Percentiles rank a stretch among this genome's conserved stretches.
phyloP scores from a whole-genome alignment of 2,329 filamentous ascomycete genomes.

The Annulohypoxylon truncatum region DNA sequence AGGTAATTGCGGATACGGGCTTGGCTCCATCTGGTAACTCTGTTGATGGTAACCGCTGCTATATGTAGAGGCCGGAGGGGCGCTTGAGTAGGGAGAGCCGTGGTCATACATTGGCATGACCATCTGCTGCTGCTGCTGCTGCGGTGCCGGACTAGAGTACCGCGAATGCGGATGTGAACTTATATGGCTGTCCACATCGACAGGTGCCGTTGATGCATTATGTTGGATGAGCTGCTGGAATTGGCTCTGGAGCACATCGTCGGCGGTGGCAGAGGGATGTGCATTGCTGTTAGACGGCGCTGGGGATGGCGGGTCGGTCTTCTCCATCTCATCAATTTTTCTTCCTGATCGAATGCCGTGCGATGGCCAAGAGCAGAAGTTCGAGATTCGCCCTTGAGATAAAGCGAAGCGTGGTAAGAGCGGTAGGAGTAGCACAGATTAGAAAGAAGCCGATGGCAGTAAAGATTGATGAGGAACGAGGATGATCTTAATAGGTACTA shows the following conservation, averaged over 20 bases:
- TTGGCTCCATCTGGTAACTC: conserved; percentile 43
- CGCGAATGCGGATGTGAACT: conserved; percentile 53
- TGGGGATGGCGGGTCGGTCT: conserved; percentile 57
- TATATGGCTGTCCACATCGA: conserved; percentile 48
- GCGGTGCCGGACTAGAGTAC: conserved; percentile 55
- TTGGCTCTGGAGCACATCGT: conserved; percentile 55
- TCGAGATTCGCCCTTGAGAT: not conserved
- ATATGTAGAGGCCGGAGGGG: conserved; percentile 36
- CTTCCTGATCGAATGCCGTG: not conserved
- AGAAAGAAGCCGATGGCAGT: not conserved
- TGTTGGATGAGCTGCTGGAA: conserved; percentile 59
- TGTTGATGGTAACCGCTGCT: conserved; percentile 42
- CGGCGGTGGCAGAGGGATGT: conserved; percentile 44
- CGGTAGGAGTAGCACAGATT: conserved; percentile 9
- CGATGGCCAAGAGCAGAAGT: not conserved
- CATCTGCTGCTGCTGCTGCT: conserved; percentile 43
- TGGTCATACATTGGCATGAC: conserved; percentile 46
- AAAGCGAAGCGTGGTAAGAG: not conserved
- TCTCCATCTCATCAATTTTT: conserved; percentile 47
- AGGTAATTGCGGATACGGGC: conserved; percentile 47
- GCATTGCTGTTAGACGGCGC: conserved; percentile 55
- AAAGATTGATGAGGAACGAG: conserved; percentile 16
- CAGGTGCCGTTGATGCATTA: conserved; percentile 51
- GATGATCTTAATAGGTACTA: conserved; percentile 20
- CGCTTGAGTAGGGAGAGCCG: conserved; percentile 46